These are phyloP conservation scores for Leishmania arabica DNA, from an alignment of 208 protist species.

Conservation along the genomic window DNA sequence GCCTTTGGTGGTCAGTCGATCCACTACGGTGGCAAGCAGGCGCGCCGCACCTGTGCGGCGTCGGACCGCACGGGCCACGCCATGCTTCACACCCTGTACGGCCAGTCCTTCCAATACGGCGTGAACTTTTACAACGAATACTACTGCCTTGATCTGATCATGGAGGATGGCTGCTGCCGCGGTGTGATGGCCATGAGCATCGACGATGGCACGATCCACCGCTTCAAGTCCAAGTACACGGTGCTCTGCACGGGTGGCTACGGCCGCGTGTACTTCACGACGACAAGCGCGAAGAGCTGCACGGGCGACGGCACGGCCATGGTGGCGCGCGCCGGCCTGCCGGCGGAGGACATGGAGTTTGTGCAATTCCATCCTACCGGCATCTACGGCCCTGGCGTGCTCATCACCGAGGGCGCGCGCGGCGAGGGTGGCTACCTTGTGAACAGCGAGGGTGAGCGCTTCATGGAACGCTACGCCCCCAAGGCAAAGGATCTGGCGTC, in stretches of 20 bases:
- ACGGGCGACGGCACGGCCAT: constrained; percentile 99
- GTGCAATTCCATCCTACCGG: constrained; percentile 99
- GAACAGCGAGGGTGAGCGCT: constrained; percentile 98
- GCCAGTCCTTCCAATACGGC: constrained; percentile 96
- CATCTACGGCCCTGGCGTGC: constrained; percentile 98
- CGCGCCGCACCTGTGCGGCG: constrained; percentile 96
- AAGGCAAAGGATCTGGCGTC: constrained; percentile 99
- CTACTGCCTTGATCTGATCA: constrained; percentile 99
- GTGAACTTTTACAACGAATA: constrained; percentile 99
- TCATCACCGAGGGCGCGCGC: constrained; percentile 98
- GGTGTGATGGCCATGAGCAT: constrained; percentile 97
- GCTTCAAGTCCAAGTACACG: constrained; percentile 97
- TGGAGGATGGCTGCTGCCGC: constrained; percentile 96
- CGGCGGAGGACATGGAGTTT: constrained; percentile 98
- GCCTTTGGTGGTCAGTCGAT: constrained; percentile 99
- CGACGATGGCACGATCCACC: constrained; percentile 98
- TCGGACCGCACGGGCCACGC: constrained; percentile 99
- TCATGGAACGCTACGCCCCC: constrained; percentile 99
- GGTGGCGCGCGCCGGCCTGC: constrained; percentile 98
- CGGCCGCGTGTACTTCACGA: constrained; percentile 97
- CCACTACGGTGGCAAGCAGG: constrained; percentile 97
- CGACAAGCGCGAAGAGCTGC: constrained; percentile 98
- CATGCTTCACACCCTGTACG: constrained; percentile 99
- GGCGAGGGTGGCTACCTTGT: constrained; percentile 98
- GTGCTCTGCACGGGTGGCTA: constrained; percentile 98